These are phyloP conservation scores for Cryptococcus sp. DNA, from an alignment of 1,284 basidiomycete genomes.

Conservation along the genomic window DNA sequence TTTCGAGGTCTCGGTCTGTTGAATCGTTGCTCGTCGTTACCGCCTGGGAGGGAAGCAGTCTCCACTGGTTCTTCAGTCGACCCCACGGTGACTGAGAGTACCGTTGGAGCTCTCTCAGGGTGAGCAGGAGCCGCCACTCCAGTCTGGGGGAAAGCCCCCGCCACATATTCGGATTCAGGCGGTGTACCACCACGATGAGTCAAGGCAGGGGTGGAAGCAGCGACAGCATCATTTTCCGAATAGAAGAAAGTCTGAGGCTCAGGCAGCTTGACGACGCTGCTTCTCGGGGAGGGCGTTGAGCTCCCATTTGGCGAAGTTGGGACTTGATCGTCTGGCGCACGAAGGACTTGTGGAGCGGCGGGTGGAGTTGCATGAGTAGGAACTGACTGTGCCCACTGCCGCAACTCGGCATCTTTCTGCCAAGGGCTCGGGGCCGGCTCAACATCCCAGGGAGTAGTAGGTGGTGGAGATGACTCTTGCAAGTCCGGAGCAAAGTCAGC, in stretches of 20 bases:
- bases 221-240: conserved; percentile 10
- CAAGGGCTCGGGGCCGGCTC: too few relatives aligned
- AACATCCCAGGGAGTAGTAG: too few relatives aligned
- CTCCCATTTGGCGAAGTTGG: too few relatives aligned
- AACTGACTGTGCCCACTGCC: too few relatives aligned
- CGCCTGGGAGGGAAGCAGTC: neutral
- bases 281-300: too few relatives aligned
- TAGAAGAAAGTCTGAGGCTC: conserved; percentile 9
- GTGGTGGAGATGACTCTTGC: too few relatives aligned
- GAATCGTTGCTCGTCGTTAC: neutral
- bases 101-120: conserved; percentile 1
- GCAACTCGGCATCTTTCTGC: too few relatives aligned
- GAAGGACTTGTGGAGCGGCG: too few relatives aligned
- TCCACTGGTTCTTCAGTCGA: neutral
- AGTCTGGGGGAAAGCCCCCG: neutral
- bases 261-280: neutral
- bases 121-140: neutral
- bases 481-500: too few relatives aligned
- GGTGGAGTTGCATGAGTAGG: too few relatives aligned
- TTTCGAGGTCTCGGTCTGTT: neutral
- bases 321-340: too few relatives aligned
- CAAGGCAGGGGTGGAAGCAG: conserved; percentile 5
- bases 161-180: neutral
- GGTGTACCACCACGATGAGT: neutral
- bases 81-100: conserved; percentile 2